Base-by-base conservation (phyloP, 2,329 filamentous ascomycete genomes). In the Neocatenulostroma microsporum region DNA sequence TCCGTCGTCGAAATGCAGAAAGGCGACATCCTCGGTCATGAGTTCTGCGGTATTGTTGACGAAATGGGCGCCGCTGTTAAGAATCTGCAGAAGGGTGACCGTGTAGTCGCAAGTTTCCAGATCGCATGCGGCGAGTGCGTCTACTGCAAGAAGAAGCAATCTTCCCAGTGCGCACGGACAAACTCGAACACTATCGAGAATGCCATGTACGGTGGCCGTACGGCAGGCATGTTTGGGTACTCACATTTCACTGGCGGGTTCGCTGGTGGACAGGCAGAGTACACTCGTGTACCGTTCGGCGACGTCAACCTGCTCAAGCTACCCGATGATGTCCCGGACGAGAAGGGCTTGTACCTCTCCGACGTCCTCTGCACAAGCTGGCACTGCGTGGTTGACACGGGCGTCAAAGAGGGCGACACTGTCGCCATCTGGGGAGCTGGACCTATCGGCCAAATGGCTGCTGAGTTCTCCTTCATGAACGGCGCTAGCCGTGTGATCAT, bases 351-450 rank as follows among this genome's bases (percentile, higher is more conserved):
- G 1, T 94, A 77, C 59, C 70, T 94, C 1, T 87, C 82, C 1
- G 87, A 94, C 56, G 84, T 93, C 0, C 61, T 94, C 2, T 68
- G 70, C 13, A 94, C 87, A 0, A 80, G 79, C 8, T 94, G 84
- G 72, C 80, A 94, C 54, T 78, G 75, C 34, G 84, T 93, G 24
- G 80, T 87, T 27, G 85, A 93, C 53, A 93, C 85, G 0, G 81
- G 76, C 2, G 81, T 94, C n/a, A 79, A 84, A 44, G 69, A 80
- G 21, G 77, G 74, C 10, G 85, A 93, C 49, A 68, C 78, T 2
- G 85, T 94, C 2, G 85, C 84, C 21, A 78, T 93, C 42, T 94
- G 84, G 76, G 86, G 85, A n/a, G 84, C 80, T 0, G 86, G 86
- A 0, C 87, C 85, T 0, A 84, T 94, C 34, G 86, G 87, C 0